phyloP scores from a whole-genome alignment of 257 asterid species.

The Fraxinus quadrangulata region DNA sequence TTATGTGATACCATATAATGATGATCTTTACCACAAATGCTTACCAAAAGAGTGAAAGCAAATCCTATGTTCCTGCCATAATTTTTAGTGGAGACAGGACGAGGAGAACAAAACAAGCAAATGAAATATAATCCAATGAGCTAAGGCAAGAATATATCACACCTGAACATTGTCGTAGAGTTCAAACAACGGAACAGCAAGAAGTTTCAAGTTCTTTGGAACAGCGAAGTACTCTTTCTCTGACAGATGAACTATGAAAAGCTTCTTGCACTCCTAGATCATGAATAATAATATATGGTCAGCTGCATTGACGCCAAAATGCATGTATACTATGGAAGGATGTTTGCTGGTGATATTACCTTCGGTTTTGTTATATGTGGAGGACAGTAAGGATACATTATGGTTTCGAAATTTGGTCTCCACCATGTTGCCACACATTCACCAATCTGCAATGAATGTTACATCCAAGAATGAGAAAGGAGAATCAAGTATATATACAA shows the following conservation, averaged over 20 bases:
- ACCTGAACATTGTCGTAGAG: constrained; percentile 99
- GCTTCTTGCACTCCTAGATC: constrained; percentile 92
- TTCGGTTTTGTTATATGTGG: constrained; percentile 94
- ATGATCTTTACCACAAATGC: constrained; percentile 14
- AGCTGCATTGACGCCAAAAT: background rate
- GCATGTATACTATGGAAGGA: background rate
- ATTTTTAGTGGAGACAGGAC: background rate
- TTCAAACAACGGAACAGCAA: constrained; percentile 97
- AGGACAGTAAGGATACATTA: constrained; percentile 94
- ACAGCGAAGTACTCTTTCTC: constrained; percentile 96
- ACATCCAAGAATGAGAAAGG: constrained; percentile 12
- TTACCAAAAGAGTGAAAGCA: background rate
- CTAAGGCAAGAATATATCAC: background rate
- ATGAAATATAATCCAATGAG: background rate
- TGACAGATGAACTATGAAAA: constrained; percentile 86
- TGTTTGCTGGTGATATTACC: constrained; percentile 37
- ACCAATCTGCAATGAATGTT: constrained; percentile 65
- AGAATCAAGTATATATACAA: constrained; percentile 2
- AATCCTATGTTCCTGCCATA: background rate
- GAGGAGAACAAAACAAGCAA: background rate
- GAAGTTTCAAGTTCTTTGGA: constrained; percentile 95
- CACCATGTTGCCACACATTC: constrained; percentile 98
- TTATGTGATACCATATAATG: constrained; percentile 7
- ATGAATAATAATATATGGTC: constrained; percentile 1
- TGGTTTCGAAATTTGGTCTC: constrained; percentile 96